Evolutionary conservation across 495 filamentous ascomycete species (phyloP).

Genomic region (Pseudomonodictys pantanalensis): DNA sequence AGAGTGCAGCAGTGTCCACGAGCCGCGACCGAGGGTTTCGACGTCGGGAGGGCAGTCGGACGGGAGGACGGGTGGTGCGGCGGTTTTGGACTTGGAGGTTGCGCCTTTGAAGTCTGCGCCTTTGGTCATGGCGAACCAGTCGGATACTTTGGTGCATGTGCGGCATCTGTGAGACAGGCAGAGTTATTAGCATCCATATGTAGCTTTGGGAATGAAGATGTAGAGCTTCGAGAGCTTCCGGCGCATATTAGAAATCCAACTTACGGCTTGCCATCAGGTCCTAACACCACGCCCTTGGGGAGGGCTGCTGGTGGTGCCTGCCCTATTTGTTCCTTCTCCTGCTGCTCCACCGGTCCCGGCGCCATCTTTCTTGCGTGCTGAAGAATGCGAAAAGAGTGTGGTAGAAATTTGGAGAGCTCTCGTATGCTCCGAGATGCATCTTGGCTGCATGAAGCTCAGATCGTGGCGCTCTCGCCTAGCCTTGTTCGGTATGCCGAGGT

Average conservation of each 20-base stretch:
- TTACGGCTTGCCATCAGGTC: slow-evolving; percentile 95
- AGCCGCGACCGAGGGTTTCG: slow-evolving; percentile 74
- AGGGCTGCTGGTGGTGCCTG: slow-evolving; percentile 41
- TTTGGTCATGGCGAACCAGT: slow-evolving; percentile 68
- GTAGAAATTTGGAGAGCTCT: neutral
- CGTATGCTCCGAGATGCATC: slow-evolving; percentile 14
- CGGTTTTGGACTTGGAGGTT: slow-evolving; percentile 22
- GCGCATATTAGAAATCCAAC: slow-evolving; percentile 32
- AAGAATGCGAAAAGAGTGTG: neutral
- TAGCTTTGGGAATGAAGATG: neutral
- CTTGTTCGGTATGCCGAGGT: too few species aligned
- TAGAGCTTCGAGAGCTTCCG: neutral
- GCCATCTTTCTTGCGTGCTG: slow-evolving; percentile 1
- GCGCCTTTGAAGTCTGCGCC: slow-evolving; percentile 31
- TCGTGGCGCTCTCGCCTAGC: too few species aligned
- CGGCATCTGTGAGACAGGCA: slow-evolving; percentile 64
- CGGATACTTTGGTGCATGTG: slow-evolving; percentile 72
- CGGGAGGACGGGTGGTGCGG: slow-evolving; percentile 30
- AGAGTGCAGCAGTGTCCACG: slow-evolving; percentile 91
- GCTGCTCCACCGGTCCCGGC: slow-evolving; percentile 15
- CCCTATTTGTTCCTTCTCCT: slow-evolving; percentile 8
- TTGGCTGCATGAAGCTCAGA: neutral
- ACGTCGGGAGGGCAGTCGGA: slow-evolving; percentile 68
- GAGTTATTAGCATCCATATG: slow-evolving; percentile 22
- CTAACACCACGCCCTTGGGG: slow-evolving; percentile 81